Evolutionary conservation across 2,329 filamentous ascomycete genomes (phyloP).

Genomic region (Ophiostoma perfectum): DNA sequence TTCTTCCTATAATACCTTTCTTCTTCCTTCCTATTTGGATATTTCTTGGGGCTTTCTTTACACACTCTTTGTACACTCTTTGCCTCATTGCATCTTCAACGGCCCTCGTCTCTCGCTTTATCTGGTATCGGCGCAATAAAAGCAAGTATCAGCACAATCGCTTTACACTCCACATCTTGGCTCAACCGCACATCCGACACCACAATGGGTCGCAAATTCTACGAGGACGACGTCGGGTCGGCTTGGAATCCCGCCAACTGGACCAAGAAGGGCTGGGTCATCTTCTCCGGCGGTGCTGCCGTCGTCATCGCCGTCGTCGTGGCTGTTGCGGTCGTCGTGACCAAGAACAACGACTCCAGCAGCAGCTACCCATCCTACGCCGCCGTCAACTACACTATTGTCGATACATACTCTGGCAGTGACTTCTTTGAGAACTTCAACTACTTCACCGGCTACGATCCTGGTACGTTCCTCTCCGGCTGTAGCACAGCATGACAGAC

Average conservation of each 20-base stretch:
- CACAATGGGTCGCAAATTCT: not conserved
- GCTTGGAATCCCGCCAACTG: conserved; percentile 45
- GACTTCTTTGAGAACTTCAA: conserved; percentile 52
- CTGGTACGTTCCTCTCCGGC: too few species aligned
- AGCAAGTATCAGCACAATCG: not conserved
- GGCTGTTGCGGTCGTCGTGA: conserved; percentile 40
- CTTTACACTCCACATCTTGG: not conserved
- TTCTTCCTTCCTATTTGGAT: not conserved
- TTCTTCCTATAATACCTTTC: not conserved
- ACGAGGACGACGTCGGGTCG: not conserved
- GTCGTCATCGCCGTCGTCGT: conserved; percentile 45
- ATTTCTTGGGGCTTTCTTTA: not conserved
- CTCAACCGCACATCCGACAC: not conserved
- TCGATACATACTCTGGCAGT: conserved; percentile 46
- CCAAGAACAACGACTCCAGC: conserved; percentile 34
- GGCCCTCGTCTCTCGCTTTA: not conserved
- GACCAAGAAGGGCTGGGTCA: conserved; percentile 48
- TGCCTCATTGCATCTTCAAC: not conserved
- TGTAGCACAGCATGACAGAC: too few species aligned
- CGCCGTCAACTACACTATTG: conserved; percentile 42
- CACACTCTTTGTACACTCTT: not conserved
- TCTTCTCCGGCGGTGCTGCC: conserved; percentile 36
- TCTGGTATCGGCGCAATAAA: not conserved
- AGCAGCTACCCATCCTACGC: conserved; percentile 46
- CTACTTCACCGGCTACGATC: conserved; percentile 48